These are phyloP conservation scores for Nemophila menziesii DNA, from an alignment of 257 asterid genomes.

Conservation along the genomic window DNA sequence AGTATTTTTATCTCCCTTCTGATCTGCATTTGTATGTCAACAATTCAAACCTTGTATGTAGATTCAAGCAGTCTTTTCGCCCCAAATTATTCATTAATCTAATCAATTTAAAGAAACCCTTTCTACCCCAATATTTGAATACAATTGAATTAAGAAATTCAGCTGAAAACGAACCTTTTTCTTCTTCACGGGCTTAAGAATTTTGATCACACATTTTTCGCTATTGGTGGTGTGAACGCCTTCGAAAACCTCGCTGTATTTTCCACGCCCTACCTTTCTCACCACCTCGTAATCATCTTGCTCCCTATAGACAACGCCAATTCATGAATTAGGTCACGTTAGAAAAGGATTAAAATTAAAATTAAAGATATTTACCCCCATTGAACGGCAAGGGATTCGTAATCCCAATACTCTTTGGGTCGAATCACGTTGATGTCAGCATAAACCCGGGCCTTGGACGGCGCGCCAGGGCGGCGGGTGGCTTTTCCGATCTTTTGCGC, in stretches of 20 bases:
- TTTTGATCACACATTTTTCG: constrained; percentile 80
- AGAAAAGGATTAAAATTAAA: too few relatives aligned
- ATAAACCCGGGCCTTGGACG: constrained; percentile 79
- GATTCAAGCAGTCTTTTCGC: not conserved
- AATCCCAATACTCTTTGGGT: constrained; percentile 92
- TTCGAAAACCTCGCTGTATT: constrained; percentile 92
- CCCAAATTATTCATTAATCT: not conserved
- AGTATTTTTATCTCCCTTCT: constrained; percentile 89
- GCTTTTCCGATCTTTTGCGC: constrained; percentile 87
- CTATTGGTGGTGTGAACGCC: constrained; percentile 65
- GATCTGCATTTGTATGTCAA: constrained; percentile 39
- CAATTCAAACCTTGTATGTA: not conserved
- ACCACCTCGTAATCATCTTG: constrained; percentile 94
- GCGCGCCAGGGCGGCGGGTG: constrained; percentile 73
- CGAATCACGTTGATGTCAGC: constrained; percentile 71
- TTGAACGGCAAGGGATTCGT: constrained; percentile 78
- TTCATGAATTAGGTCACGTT: not conserved
- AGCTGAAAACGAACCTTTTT: constrained; percentile 44
- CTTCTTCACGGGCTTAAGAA: constrained; percentile 93
- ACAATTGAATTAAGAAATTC: not conserved
- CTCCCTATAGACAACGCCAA: constrained; percentile 35
- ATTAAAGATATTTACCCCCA: constrained; percentile 98
- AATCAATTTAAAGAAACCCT: not conserved
- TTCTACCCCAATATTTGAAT: not conserved
- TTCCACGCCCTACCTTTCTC: constrained; percentile 92